A percentile compares a stretch with the other conserved stretches of the same genome.
Evolutionary conservation across 2,329 filamentous ascomycete species (phyloP).

Genomic region (Colletotrichum eremochloae): DNA sequence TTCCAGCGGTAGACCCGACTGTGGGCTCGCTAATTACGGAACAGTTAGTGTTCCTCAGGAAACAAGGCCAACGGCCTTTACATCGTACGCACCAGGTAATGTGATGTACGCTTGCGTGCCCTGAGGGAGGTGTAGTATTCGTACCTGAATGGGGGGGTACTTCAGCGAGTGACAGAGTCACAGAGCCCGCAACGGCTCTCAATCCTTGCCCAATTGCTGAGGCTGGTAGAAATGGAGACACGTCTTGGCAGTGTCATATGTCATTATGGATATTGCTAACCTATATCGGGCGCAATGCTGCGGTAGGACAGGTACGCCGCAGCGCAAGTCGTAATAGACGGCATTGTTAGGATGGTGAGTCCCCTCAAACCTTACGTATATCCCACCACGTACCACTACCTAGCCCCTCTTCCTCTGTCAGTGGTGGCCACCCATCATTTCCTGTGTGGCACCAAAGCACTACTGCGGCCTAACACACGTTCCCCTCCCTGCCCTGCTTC

Average conservation of each 20-base stretch:
- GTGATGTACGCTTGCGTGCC: background rate
- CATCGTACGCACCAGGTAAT: background rate
- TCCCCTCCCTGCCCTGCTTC: constrained; percentile 28
- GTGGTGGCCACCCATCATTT: constrained; percentile 10
- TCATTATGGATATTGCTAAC: constrained; percentile 38
- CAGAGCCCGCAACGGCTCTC: constrained; percentile 23
- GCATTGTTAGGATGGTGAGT: constrained; percentile 39
- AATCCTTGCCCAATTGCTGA: constrained; percentile 29
- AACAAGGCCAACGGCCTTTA: constrained; percentile 2
- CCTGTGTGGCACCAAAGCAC: constrained; percentile 14
- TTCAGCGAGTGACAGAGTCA: constrained; percentile 8
- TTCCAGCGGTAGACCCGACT: constrained; percentile 26
- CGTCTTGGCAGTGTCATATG: constrained; percentile 40
- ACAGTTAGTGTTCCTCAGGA: constrained; percentile 21
- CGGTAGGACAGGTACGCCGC: constrained; percentile 29
- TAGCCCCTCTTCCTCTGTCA: constrained; percentile 10
- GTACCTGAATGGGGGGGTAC: background rate
- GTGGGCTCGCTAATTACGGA: constrained; percentile 37
- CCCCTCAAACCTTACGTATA: constrained; percentile 36
- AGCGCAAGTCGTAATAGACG: constrained; percentile 31
- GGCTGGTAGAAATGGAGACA: constrained; percentile 31
- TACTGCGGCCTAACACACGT: constrained; percentile 16
- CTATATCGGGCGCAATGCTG: constrained; percentile 21
- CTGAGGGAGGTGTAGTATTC: constrained; percentile 14
- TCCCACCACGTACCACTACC: constrained; percentile 25